Evolutionary conservation across 176 grass and related monocot genomes (phyloP), one percentile per base, ranked within the genome.

Genomic region (Aechmea fasciata): DNA sequence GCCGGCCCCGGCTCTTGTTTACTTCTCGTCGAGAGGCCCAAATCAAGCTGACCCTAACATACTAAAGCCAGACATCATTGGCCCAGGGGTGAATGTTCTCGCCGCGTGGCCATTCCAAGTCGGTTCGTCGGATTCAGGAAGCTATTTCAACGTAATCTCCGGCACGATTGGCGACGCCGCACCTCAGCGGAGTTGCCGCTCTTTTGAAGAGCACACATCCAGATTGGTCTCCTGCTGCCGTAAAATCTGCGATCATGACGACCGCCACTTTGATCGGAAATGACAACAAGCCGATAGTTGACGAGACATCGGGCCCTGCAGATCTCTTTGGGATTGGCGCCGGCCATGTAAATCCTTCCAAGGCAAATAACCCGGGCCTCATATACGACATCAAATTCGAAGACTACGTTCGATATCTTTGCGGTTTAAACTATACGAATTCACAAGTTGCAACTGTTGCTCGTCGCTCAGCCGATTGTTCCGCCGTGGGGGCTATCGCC

Each of bases 1-100:
- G 7, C 51, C 19, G 4, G 47, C 68, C 51, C 68, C 68, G 3
- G 47, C 68, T 17, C 20, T 71, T 19, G 47, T 47, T 17, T 3
- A 10, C 18, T 48, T 71, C 28, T 71, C 68, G 23, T 71, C 68
- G 20, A 47, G 68, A 17, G 68, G 68, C 2, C 68, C 68, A 2
- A 71, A 47, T 51, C 51, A 50, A 4, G 50, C 47, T 51, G 12
- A 22, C 14, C 68, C 12, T 3, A 50, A 50, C 47, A 71, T 50
- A 26, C 51, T 51, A 33, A 70, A 70, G 47, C 68, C 68, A n/a
- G 68, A 70, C 49, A 70, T 70, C 50, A 49, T 70, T 8, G 69
- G 51, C 51, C 51, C 51, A 2, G 51, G 51, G 13, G 51, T 52
- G 1, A 13, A 52, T 13, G 51, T 52, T 52, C 51, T 52, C 51